Evolutionary conservation across 2,329 filamentous ascomycete genomes (phyloP), one percentile per base, ranked within the genome.

Genomic region (Dothistroma septosporum): DNA sequence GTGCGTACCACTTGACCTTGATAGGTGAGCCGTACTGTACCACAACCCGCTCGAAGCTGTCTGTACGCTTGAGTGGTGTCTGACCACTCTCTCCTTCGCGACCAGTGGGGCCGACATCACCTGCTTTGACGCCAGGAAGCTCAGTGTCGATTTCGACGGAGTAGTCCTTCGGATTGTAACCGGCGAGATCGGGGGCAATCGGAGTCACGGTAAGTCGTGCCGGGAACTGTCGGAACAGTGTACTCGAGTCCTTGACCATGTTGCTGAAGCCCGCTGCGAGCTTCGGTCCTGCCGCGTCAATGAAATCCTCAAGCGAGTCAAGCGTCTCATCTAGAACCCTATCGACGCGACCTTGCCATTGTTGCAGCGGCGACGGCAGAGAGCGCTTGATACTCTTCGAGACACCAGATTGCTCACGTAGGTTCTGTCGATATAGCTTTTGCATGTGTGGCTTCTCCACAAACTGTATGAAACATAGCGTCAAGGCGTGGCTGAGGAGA

Each of bases 381-480:
- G 92, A 91, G 64, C 89, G 87, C 75, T 91, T 91, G 73, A 99
- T 84, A 70, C 91, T 97, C 77, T 92, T 95, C 61, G 92, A 93
- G 44, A 99, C 82, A 54, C 94, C 94, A 11, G 94, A 94, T 74
- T 96, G 91, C 65, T 88, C 81, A 61, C 94, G 88, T 50, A 99
- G 80, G 68, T 87, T 88, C 68, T 87, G 83, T 47, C 94, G 93
- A 71, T 99, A 99, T 19, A 97, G 84, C 81, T 96, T 97, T 75
- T 96, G 90, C 92, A 99, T 97, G 75, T 99, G 94, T 14, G 93
- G 94, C 62, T 92, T 88, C 77, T 99, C 94, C 10, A 99, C 90
- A 66, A 93, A 90, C 61, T 96, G 90, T 58, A 99, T 90, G 78
- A 97, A 97, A 32, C 82, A 86, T 33, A 97, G 80, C 1, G 90